A percentile compares a stretch with the other conserved stretches of the same genome.
Conservation (phyloP, 2,329 filamentous ascomycete genomes). For the Epicoccum sorghinum region DNA sequence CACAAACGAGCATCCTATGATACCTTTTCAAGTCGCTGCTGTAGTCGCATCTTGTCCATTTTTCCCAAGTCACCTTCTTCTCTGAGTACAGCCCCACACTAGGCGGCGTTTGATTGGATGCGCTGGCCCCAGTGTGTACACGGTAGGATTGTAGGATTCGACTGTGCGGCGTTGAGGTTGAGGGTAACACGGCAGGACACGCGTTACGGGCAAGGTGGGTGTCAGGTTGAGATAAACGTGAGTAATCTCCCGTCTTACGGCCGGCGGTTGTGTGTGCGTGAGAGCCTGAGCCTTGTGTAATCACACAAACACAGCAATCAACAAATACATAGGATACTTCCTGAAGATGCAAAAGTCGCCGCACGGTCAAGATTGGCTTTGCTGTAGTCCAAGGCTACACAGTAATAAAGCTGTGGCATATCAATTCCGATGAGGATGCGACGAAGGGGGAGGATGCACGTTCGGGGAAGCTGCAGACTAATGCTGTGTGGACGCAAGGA, state of each 20-base stretch:
- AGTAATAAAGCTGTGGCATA: not conserved
- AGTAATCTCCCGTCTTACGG: not conserved
- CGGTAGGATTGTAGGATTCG: not conserved
- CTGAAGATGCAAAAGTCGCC: too few species aligned
- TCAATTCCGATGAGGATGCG: not conserved
- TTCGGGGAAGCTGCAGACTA: not conserved
- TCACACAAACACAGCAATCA: not conserved
- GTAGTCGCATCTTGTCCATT: not conserved
- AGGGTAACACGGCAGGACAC: not conserved
- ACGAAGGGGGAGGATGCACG: not conserved
- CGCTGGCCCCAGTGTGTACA: not conserved
- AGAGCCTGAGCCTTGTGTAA: not conserved
- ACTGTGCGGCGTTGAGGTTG: conserved; percentile 2
- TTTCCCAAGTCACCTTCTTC: not conserved
- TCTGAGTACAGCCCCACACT: not conserved
- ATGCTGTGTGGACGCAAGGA: not conserved
- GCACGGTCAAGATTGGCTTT: too few species aligned
- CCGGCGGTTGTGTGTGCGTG: not conserved
- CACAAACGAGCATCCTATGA: too few species aligned
- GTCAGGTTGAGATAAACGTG: not conserved
- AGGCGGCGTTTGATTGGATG: not conserved
- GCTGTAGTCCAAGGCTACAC: too few species aligned
- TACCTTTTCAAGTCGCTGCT: not conserved
- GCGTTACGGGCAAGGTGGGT: not conserved
- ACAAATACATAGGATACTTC: too few species aligned